phyloP scores from a whole-genome alignment of 1,284 basidiomycete species.

The Pseudozyma pruni region DNA sequence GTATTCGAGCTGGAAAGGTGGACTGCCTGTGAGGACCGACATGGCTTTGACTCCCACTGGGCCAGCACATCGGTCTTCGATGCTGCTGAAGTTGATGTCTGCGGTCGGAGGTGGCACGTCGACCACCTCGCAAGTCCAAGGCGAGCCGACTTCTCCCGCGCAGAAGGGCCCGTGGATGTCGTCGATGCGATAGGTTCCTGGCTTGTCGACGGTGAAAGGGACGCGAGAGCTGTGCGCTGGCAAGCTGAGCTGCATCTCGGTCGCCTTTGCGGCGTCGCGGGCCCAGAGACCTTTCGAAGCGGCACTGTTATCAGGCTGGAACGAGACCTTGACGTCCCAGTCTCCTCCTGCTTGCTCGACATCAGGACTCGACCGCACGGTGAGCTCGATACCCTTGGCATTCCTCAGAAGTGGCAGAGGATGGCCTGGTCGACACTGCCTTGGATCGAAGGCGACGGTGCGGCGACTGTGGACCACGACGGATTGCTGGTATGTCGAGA shows the following conservation, averaged over 20 bases:
- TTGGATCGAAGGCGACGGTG: conserved; percentile 76
- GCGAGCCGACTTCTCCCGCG: conserved; percentile 65
- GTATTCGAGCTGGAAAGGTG: conserved; percentile 87
- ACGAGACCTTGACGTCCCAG: conserved; percentile 43
- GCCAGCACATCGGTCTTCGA: conserved; percentile 85
- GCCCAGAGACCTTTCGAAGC: conserved; percentile 43
- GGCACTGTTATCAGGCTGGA: conserved; percentile 46
- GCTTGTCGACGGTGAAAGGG: conserved; percentile 65
- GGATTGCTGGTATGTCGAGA: conserved; percentile 68
- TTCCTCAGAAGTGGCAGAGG: conserved; percentile 79
- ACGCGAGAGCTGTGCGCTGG: conserved; percentile 13
- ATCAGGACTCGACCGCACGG: conserved; percentile 20
- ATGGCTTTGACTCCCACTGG: conserved; percentile 90
- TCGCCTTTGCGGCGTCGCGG: conserved; percentile 22
- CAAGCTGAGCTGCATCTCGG: conserved; percentile 38
- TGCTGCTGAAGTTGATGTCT: conserved; percentile 86
- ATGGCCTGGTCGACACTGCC: conserved; percentile 76
- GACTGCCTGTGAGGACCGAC: conserved; percentile 85
- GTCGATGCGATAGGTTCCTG: conserved; percentile 85
- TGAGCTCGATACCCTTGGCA: conserved; percentile 29
- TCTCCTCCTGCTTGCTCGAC: conserved; percentile 25
- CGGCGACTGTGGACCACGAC: conserved; percentile 82
- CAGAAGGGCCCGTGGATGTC: conserved; percentile 79
- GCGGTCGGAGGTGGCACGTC: conserved; percentile 77
- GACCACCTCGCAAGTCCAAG: conserved; percentile 62